A percentile compares a stretch with the other conserved stretches of the same genome.
These are phyloP conservation scores for Catharanthus roseus DNA, from an alignment of 257 asterid genomes.

Conservation along the genomic window DNA sequence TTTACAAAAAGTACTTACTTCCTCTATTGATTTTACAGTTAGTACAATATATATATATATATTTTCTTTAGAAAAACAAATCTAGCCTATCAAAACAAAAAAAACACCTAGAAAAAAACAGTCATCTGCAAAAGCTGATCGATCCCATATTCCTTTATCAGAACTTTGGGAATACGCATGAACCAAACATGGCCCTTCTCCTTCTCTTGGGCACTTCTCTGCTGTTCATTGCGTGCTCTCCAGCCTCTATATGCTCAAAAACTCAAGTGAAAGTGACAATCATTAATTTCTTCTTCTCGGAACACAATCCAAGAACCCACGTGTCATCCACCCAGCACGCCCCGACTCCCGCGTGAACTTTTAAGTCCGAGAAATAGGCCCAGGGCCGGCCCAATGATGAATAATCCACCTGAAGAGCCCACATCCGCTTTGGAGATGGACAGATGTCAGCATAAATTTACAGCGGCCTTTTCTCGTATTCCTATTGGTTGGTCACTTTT, in stretches of 20 bases:
- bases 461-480: not conserved
- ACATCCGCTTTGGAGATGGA: no score
- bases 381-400: slow-evolving; percentile 7
- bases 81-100: no score
- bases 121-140: not conserved
- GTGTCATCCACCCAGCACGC: slow-evolving; percentile 15
- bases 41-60: no score
- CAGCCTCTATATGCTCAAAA: not conserved
- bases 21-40: not conserved
- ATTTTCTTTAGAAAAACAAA: no score
- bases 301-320: not conserved
- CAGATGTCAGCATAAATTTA: not conserved
- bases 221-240: not conserved
- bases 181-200: not conserved
- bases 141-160: slow-evolving; percentile 3
- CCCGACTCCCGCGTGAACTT: not conserved
- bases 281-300: no score
- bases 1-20: not conserved
- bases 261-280: no score
- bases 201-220: no score
- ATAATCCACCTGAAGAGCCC: no score
- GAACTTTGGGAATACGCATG: not conserved
- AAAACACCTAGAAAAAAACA: not conserved
- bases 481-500: slow-evolving; percentile 20
- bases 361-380: not conserved